A percentile compares a stretch with the other conserved stretches of the same genome.
phyloP scores from a whole-genome alignment of 768 basidiomycete genomes.

The Amanita polypyramis region DNA sequence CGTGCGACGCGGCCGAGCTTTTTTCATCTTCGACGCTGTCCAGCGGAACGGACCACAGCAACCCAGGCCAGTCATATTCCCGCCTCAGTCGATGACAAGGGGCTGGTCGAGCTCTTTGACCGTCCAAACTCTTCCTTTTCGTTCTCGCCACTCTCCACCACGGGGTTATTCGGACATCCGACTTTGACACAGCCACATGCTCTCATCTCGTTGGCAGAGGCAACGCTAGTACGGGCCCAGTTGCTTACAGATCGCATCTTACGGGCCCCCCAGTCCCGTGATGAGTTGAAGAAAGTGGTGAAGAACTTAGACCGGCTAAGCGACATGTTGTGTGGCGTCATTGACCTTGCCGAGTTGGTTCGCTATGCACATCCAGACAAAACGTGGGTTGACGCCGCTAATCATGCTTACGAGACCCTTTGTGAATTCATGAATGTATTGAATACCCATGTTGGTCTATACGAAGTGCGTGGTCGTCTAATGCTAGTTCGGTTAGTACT shows the following conservation, averaged over 20 bases:
- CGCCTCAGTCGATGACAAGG: conserved; percentile 53
- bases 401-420: conserved; percentile 80
- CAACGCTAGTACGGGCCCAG: conserved; percentile 73
- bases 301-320: conserved; percentile 96
- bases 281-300: conserved; percentile 76
- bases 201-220: conserved; percentile 63
- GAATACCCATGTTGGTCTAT: conserved; percentile 88
- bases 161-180: conserved; percentile 82
- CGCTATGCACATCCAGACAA: conserved; percentile 89
- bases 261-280: conserved; percentile 56
- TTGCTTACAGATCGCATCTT: conserved; percentile 79
- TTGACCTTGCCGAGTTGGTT: conserved; percentile 90
- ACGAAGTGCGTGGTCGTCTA: conserved; percentile 52
- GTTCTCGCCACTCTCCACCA: conserved; percentile 35
- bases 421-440: conserved; percentile 98
- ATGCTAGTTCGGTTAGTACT: conserved; percentile 10
- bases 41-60: conserved; percentile 27
- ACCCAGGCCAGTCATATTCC: conserved; percentile 37
- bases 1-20: conserved; percentile 23
- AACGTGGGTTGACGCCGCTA: conserved; percentile 74
- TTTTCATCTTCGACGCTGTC: conserved; percentile 34
- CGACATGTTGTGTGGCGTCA: conserved; percentile 91
- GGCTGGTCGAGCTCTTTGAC: conserved; percentile 66
- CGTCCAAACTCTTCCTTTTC: conserved; percentile 33
- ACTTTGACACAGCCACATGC: conserved; percentile 58